Conservation (phyloP, 805 yeast genomes). For the Torulaspora franciscae region DNA sequence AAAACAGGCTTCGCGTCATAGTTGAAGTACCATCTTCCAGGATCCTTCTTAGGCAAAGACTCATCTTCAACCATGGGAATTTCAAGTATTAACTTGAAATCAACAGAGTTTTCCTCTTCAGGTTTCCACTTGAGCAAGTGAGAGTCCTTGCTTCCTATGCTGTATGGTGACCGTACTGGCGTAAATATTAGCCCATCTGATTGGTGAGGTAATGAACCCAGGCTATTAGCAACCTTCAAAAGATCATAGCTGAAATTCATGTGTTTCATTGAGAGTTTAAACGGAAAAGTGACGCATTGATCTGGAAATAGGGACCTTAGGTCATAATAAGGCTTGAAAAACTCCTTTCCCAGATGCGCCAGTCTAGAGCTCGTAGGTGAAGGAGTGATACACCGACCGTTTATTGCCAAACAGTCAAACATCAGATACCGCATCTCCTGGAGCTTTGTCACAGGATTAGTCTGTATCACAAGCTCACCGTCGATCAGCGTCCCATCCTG, state of each 20-base stretch:
- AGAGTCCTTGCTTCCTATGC: constrained; percentile 76
- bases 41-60: constrained; percentile 47
- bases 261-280: constrained; percentile 77
- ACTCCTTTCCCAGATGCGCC: constrained; percentile 77
- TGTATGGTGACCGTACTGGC: constrained; percentile 81
- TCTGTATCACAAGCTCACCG: constrained; percentile 85
- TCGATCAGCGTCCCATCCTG: constrained; percentile 89
- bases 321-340: constrained; percentile 75
- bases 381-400: constrained; percentile 64
- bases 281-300: constrained; percentile 71
- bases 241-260: constrained; percentile 83
- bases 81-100: constrained; percentile 61
- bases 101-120: constrained; percentile 89
- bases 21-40: constrained; percentile 66
- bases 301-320: constrained; percentile 68
- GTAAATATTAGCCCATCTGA: constrained; percentile 94
- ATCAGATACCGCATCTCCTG: constrained; percentile 74
- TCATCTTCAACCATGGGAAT: constrained; percentile 35
- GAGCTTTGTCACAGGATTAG: constrained; percentile 47
- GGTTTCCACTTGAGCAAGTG: constrained; percentile 95
- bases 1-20: constrained; percentile 76
- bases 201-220: constrained; percentile 73
- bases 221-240: constrained; percentile 63
- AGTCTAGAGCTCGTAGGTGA: constrained; percentile 75
- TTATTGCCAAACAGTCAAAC: constrained; percentile 86